Evolutionary conservation across 352 stramenopile genomes (phyloP), one percentile per base, ranked within the genome.

Genomic region (Globisporangium yorkense): DNA sequence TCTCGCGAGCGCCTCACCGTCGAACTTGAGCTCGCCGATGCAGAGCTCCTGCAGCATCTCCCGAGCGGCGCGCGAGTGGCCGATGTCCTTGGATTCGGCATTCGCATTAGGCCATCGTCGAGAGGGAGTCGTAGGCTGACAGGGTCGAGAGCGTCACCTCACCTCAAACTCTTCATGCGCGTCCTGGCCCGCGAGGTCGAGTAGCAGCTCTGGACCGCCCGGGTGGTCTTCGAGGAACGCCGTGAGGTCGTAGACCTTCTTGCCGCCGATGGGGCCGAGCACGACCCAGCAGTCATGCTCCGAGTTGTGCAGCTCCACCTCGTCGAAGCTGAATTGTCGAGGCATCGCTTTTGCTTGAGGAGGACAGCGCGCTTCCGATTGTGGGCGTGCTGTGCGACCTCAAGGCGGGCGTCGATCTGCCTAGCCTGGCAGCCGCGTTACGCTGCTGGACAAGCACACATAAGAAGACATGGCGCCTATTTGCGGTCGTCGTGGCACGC

Each of bases 171-270:
- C 84, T 24, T 89, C 83, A 13, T 88, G 82, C 18, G 74, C 84
- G 65, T 97, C 87, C 57, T 83, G 69, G 21, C 88, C 89, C 24
- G 80, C 87, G 35, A 96, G 70, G 54, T 95, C 91, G 35, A 98
- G 66, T 54, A 98, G 77, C 29, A 98, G 77, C 67, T 98, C 93
- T 5, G 91, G 76, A 15, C 94, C 95, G 56, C 95, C 94, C 0
- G 95, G 94, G 66, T 98, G 95, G 60, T 98, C 90, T 53, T 98
- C 90, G 20, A 98, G 75, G 69, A 98, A 98, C 41, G 82, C 88
- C 16, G 89, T 94, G 39, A 98, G 80, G 65, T 98, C 89, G 68
- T 98, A 98, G 1, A 98, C 92, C 64, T 97, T 96, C 59, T 78
- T 75, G 35, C 41, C 50, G 8, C 70, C 69, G 13, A 70, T 35